Evolutionary conservation across 306 rosid genomes (phyloP).

Genomic region (Vicia villosa): DNA sequence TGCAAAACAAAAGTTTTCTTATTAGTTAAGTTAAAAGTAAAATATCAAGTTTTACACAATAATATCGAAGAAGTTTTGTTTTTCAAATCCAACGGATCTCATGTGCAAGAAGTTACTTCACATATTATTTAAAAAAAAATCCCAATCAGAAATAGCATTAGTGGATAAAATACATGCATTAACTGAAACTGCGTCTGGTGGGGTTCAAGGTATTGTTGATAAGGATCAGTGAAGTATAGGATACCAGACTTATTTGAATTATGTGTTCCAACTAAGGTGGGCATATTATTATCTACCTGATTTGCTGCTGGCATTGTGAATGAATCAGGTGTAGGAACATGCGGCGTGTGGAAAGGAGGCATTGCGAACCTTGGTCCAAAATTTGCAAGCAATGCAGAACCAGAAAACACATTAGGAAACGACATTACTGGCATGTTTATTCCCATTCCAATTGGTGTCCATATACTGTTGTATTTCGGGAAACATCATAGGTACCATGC

Average conservation of each 20-base stretch:
- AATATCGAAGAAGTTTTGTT: background rate
- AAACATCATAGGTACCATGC: slow-evolving; percentile 92
- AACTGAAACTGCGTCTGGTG: slow-evolving; percentile 69
- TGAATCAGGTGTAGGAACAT: slow-evolving; percentile 60
- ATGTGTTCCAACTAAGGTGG: slow-evolving; percentile 46
- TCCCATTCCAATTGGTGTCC: slow-evolving; percentile 81
- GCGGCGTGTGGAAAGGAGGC: too few relatives aligned
- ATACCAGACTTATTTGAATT: slow-evolving; percentile 51
- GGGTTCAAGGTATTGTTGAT: slow-evolving; percentile 68
- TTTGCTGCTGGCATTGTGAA: slow-evolving; percentile 53
- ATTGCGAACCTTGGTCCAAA: too few relatives aligned
- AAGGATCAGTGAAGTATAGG: slow-evolving; percentile 66
- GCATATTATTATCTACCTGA: slow-evolving; percentile 53
- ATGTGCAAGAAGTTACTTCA: slow-evolving; percentile 7
- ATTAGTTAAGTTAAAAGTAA: background rate
- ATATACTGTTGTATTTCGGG: slow-evolving; percentile 84
- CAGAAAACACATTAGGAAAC: too few relatives aligned
- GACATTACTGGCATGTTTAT: too few relatives aligned
- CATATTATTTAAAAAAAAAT: background rate
- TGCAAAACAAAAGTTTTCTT: background rate
- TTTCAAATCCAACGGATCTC: slow-evolving; percentile 14
- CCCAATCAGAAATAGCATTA: slow-evolving; percentile 5
- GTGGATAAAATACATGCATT: slow-evolving; percentile 55
- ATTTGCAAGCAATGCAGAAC: too few relatives aligned
- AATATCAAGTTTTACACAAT: too few relatives aligned